Evolutionary conservation across 2,329 filamentous ascomycete genomes (phyloP), one percentile per base, ranked within the genome.

Genomic region (Fusarium clavum): DNA sequence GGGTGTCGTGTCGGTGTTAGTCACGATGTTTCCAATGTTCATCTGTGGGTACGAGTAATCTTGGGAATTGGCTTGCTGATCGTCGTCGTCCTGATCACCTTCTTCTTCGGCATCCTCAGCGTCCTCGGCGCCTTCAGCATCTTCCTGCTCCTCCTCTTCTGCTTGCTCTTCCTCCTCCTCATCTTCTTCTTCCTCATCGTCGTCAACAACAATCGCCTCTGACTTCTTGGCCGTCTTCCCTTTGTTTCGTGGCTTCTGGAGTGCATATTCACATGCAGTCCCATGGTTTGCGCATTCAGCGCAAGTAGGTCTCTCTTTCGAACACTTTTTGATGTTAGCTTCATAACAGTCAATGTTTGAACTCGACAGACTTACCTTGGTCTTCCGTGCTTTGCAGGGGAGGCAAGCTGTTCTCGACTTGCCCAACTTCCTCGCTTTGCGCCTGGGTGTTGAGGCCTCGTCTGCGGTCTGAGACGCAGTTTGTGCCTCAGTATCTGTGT

Each of bases 271-370:
- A 63, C 83, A 85, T 10, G 67, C 62, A 8, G 74, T 59, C 1
- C 77, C 77, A 8, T 72, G 60, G 9, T 72, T 67, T 24, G 76
- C 57, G 27, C 83, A 85, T 40, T 78, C 77, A 9, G 73, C 74
- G 64, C 84, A 85, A 3, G 71, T 71, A 6, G 83, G 83, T 41
- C 75, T 78, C 44, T 79, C 78, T 48, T 77, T 81, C 13, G 82
- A 78, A 46, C 83, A 85, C 82, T 84, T 24, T 16, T 25, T 14
- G 7, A 11, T 41, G 18, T 64, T 44, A 60, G 53, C 20, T 53
- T 45, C n/a, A 30, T 20, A 12, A 22, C 13, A 30, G n/a, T 25
- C 10, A 14, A 18, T 11, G 18, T 6, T 18, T 45, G 25, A 25
- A 5, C 14, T 20, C 6, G 34, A 14, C 6, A 22, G 18, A 57